Conservation (phyloP, 345 rosid genomes). For the Excoecaria cochinchinensis region DNA sequence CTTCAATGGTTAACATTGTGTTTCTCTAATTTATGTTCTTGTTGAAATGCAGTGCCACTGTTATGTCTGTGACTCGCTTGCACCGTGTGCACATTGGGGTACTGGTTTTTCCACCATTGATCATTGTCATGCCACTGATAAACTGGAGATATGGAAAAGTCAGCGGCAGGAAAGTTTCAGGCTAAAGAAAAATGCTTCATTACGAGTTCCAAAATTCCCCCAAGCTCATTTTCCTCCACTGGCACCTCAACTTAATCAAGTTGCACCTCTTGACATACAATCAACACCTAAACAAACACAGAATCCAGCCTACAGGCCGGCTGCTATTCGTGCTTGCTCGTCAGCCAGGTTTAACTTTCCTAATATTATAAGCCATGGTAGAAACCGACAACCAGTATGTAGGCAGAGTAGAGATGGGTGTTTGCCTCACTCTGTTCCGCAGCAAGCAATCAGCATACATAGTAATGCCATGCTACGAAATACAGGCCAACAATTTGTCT, state of each 20-base stretch:
- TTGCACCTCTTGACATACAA: constrained; percentile 17
- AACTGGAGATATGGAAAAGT: constrained; percentile 57
- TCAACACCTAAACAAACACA: constrained; percentile 23
- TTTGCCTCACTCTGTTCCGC: constrained; percentile 22
- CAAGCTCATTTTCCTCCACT: constrained; percentile 20
- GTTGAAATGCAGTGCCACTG: constrained; percentile 72
- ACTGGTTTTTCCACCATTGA: constrained; percentile 35
- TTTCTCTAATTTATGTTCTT: constrained; percentile 11
- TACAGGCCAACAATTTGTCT: constrained; percentile 35
- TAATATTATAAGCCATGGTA: constrained; percentile 29
- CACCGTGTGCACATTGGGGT: constrained; percentile 73
- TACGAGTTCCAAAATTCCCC: constrained; percentile 26
- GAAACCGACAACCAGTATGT: constrained; percentile 20
- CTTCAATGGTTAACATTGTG: neutral
- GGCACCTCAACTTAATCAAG: constrained; percentile 24
- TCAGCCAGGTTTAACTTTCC: constrained; percentile 29
- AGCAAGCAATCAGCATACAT: constrained; percentile 30
- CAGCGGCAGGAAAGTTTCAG: constrained; percentile 52
- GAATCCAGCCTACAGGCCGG: constrained; percentile 16
- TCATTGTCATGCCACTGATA: constrained; percentile 89
- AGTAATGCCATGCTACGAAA: constrained; percentile 32
- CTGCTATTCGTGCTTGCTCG: constrained; percentile 42
- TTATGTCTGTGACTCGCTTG: constrained; percentile 79
- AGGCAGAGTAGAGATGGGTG: constrained; percentile 22
- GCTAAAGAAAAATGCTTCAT: constrained; percentile 27